Evolutionary conservation across 1,284 basidiomycete genomes (phyloP).

Genomic region (Cutaneotrichosporon sp.): DNA sequence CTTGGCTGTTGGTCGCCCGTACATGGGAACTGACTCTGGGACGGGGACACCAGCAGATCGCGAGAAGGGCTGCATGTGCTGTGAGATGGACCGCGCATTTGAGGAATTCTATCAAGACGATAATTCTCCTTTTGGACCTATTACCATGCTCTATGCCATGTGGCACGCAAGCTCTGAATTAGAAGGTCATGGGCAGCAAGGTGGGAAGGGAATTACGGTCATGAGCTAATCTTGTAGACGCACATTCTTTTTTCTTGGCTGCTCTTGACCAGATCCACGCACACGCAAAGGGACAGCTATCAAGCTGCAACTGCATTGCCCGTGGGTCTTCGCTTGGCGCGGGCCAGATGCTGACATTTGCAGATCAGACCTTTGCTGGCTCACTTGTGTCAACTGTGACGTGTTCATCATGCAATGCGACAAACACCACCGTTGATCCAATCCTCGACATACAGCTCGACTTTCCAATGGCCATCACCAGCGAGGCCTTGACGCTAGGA

Average conservation of each 20-base stretch:
- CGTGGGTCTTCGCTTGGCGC: conserved; percentile 47
- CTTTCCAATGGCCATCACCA: conserved; percentile 45
- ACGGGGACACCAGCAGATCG: conserved; percentile 27
- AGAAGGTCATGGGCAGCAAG: conserved; percentile 88
- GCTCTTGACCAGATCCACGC: conserved; percentile 76
- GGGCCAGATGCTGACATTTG: background rate
- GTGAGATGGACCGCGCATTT: conserved; percentile 91
- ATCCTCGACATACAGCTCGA: conserved; percentile 90
- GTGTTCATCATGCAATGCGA: conserved; percentile 68
- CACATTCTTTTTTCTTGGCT: conserved; percentile 64
- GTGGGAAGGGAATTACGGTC: conserved; percentile 27
- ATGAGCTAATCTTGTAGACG: conserved; percentile 20
- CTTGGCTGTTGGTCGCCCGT: conserved; percentile 30
- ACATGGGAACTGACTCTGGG: conserved; percentile 7
- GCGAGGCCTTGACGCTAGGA: conserved; percentile 24
- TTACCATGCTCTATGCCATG: conserved; percentile 74
- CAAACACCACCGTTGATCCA: conserved; percentile 76
- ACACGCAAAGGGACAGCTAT: conserved; percentile 59
- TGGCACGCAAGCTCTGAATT: conserved; percentile 82
- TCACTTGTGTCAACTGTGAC: conserved; percentile 81
- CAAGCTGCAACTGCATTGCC: conserved; percentile 77
- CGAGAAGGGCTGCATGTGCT: conserved; percentile 73
- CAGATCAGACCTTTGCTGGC: conserved; percentile 78
- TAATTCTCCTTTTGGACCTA: conserved; percentile 70
- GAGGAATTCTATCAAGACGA: conserved; percentile 74